Evolutionary conservation across 1,284 basidiomycete genomes (phyloP).

Genomic region (Marasmius tenuissimus): DNA sequence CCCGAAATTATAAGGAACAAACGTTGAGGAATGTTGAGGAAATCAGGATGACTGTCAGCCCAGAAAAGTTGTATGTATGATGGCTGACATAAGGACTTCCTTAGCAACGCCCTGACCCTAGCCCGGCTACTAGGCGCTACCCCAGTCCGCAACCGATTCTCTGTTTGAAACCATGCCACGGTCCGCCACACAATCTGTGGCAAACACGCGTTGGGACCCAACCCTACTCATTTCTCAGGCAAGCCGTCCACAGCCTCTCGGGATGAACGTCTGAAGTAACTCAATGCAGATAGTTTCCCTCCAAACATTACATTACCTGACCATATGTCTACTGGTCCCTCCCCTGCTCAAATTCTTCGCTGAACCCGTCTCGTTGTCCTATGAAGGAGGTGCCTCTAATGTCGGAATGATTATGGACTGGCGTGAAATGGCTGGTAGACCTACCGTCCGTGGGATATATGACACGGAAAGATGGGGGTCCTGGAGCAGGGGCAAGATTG

Average conservation of each 20-base stretch:
- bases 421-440: conserved; percentile 87
- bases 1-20: neutral
- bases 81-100: no score
- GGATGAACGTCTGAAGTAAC: no score
- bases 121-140: no score
- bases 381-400: conserved; percentile 85
- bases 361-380: conserved; percentile 69
- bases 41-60: neutral
- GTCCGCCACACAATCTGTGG: no score
- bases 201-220: no score
- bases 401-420: conserved; percentile 96
- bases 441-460: conserved; percentile 66
- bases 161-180: no score
- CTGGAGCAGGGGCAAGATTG: conserved; percentile 75
- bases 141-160: no score
- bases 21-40: neutral
- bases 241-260: no score
- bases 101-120: no score
- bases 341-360: conserved; percentile 78
- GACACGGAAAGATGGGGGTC: conserved; percentile 66
- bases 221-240: no score
- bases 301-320: conserved; percentile 91
- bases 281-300: conserved; percentile 80
- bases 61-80: no score
- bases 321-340: conserved; percentile 81